Conservation (phyloP, 805 yeast species). For the Suhomyces sp. region DNA sequence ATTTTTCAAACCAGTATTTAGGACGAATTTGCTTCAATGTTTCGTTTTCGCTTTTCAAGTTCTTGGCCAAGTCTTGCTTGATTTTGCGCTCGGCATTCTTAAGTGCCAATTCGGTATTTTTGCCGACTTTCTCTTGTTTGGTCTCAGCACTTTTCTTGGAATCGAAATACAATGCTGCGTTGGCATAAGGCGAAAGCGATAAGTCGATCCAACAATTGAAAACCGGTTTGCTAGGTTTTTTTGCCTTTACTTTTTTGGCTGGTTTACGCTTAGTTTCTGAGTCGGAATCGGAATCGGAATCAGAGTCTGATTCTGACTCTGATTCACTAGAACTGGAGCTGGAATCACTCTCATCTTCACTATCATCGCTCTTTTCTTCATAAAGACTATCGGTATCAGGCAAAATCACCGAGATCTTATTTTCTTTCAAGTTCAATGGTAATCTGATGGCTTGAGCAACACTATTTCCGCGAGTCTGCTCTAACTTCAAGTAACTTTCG, state of each 20-base stretch:
- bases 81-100: constrained; percentile 80
- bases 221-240: constrained; percentile 23
- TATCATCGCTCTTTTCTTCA: constrained; percentile 16
- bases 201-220: constrained; percentile 63
- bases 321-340: constrained; percentile 6
- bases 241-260: constrained; percentile 1
- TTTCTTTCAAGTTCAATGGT: constrained; percentile 69
- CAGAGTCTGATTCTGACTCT: constrained; percentile 27
- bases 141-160: constrained; percentile 70
- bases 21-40: constrained; percentile 59
- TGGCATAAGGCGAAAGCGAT: constrained; percentile 76
- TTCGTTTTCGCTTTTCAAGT: constrained; percentile 51
- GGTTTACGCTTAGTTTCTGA: constrained; percentile 8
- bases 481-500: constrained; percentile 67
- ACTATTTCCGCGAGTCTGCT: constrained; percentile 61
- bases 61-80: constrained; percentile 63
- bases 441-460: constrained; percentile 60
- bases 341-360: constrained; percentile 7
- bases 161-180: constrained; percentile 78
- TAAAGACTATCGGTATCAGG: constrained; percentile 38
- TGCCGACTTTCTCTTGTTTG: constrained; percentile 77
- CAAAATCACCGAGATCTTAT: constrained; percentile 58
- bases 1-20: constrained; percentile 91
- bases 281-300: constrained; percentile 32
- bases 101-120: constrained; percentile 72